phyloP scores from a whole-genome alignment of 352 stramenopile species.

The Phytopythium aichiense region DNA sequence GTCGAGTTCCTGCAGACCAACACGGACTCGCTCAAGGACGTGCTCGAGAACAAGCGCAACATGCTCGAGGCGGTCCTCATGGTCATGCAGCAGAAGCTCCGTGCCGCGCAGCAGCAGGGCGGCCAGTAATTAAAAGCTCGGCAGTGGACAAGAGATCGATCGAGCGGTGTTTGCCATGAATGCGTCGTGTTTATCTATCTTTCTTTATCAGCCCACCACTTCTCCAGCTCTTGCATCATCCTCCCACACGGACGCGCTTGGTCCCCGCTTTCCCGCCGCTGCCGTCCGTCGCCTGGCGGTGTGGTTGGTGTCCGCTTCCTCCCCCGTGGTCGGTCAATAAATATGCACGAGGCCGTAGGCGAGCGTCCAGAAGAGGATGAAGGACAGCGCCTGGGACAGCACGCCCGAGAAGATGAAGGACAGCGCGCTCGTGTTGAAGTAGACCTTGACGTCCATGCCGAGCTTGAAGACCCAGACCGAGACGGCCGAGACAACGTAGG shows the following conservation, averaged over 20 bases:
- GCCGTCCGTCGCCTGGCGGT: neutral
- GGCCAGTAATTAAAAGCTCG: conserved; percentile 13
- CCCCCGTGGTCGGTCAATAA: conserved; percentile 53
- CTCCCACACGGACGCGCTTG: neutral
- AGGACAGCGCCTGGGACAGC: conserved; percentile 74
- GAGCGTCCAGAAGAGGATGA: conserved; percentile 89
- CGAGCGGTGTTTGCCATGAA: neutral
- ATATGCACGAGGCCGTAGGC: conserved; percentile 88
- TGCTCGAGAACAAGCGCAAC: conserved; percentile 75
- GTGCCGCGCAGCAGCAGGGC: conserved; percentile 26
- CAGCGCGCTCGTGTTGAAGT: conserved; percentile 72
- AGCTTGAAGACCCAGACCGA: conserved; percentile 75
- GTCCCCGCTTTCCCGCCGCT: neutral
- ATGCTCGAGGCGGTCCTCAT: conserved; percentile 80
- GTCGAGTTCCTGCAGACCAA: conserved; percentile 91
- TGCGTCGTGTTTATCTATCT: conserved; percentile 1
- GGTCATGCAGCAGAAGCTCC: conserved; percentile 85
- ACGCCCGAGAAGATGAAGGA: conserved; percentile 72
- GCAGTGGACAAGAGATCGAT: neutral
- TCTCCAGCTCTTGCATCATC: neutral
- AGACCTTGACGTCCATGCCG: conserved; percentile 63
- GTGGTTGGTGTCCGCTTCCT: neutral
- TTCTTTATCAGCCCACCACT: neutral
- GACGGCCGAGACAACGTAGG: conserved; percentile 65
- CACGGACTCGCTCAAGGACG: conserved; percentile 90